A percentile compares a stretch with the other conserved stretches of the same genome.
These are phyloP conservation scores for Triangularia setosa DNA, from an alignment of 2,329 filamentous ascomycete species.

Conservation along the genomic window DNA sequence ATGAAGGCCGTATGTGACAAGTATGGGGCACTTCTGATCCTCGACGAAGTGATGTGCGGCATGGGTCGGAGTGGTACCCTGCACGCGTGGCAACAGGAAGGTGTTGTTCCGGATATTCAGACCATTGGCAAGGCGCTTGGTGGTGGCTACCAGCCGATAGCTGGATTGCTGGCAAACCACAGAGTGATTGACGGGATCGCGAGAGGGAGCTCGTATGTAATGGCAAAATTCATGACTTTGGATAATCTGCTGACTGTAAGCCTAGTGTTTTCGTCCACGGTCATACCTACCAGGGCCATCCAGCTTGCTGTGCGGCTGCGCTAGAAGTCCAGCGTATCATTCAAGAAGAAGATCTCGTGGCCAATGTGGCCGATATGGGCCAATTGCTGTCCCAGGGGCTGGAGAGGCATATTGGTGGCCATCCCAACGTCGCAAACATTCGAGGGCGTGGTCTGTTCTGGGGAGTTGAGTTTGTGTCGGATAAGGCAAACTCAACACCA, in stretches of 20 bases:
- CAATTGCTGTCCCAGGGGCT: constrained; percentile 31
- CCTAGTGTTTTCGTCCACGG: constrained; percentile 53
- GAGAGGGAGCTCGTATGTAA: constrained; percentile 35
- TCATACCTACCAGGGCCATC: constrained; percentile 50
- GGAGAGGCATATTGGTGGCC: constrained; percentile 27
- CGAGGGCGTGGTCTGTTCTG: constrained; percentile 43
- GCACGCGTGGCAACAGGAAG: constrained; percentile 61
- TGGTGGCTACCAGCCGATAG: constrained; percentile 58
- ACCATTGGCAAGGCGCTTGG: constrained; percentile 61
- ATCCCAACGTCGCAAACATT: constrained; percentile 41
- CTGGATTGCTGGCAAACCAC: constrained; percentile 52
- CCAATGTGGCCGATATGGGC: constrained; percentile 34
- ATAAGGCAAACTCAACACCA: constrained; percentile 32
- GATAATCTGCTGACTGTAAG: neutral
- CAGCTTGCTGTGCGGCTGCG: constrained; percentile 38
- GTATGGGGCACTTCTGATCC: constrained; percentile 52
- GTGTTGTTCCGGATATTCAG: constrained; percentile 57
- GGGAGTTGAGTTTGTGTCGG: constrained; percentile 40
- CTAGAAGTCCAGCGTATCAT: constrained; percentile 40
- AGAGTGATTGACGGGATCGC: constrained; percentile 46
- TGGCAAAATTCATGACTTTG: no score
- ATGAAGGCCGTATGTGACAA: constrained; percentile 51
- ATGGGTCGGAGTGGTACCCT: constrained; percentile 59
- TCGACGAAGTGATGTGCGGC: constrained; percentile 66
- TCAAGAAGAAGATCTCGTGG: constrained; percentile 33